Evolutionary conservation across 163 green algal species (phyloP).

Genomic region (Prototheca stagnorum): DNA sequence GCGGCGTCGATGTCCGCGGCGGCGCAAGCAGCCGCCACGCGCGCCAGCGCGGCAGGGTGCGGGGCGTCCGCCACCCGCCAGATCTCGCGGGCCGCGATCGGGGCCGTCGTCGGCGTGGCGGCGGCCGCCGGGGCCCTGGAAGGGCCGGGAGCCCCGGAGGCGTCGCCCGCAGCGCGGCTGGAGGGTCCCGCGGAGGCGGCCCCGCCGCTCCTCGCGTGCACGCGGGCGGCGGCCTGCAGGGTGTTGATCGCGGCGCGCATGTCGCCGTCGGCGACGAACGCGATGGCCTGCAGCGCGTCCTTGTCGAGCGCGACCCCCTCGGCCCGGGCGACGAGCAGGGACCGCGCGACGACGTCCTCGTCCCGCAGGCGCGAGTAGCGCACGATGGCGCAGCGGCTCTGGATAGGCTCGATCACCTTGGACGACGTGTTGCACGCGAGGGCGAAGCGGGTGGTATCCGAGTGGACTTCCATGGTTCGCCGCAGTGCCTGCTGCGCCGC

Average conservation of each 20-base stretch:
- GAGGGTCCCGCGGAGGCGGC: no score
- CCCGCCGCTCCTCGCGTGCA: no score
- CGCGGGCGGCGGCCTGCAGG: conserved; percentile 65
- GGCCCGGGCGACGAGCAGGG: conserved; percentile 49
- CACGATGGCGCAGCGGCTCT: conserved; percentile 88
- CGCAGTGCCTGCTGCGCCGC: conserved; percentile 91
- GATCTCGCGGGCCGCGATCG: conserved; percentile 77
- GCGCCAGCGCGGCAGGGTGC: conserved; percentile 70
- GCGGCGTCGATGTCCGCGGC: conserved; percentile 54
- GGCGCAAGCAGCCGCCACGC: conserved; percentile 57
- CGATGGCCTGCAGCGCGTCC: conserved; percentile 81
- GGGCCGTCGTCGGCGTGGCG: no score
- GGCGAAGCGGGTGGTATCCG: conserved; percentile 85
- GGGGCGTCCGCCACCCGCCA: conserved; percentile 98
- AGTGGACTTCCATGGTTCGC: conserved; percentile 98
- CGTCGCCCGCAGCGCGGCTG: no score
- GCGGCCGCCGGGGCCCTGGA: no score
- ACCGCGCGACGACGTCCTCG: conserved; percentile 66
- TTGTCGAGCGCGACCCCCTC: conserved; percentile 39
- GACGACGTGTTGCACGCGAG: conserved; percentile 88
- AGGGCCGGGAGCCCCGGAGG: no score
- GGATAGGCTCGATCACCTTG: conserved; percentile 97
- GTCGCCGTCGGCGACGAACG: conserved; percentile 97
- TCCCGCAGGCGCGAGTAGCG: conserved; percentile 61
- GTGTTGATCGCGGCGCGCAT: conserved; percentile 98